phyloP scores from a whole-genome alignment of 2,329 filamentous ascomycete species.

The Dactylella cylindrospora region DNA sequence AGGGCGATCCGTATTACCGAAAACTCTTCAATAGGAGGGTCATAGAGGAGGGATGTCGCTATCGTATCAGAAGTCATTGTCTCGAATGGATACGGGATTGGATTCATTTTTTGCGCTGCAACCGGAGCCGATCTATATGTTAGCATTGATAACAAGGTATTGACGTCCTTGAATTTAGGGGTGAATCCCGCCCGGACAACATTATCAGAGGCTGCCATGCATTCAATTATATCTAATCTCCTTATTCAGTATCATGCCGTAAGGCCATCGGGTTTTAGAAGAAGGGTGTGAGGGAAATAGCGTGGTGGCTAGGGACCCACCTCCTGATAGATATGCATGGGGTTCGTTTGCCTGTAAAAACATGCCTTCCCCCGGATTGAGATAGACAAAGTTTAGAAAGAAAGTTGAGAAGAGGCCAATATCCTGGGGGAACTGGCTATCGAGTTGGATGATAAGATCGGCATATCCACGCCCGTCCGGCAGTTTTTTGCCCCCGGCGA shows the following conservation, averaged over 20 bases:
- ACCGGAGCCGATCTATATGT: conserved; percentile 96
- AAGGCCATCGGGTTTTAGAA: no score
- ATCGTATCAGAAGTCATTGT: conserved; percentile 68
- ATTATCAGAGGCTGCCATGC: conserved; percentile 99
- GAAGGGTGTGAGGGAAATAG: neutral
- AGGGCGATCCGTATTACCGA: conserved; percentile 80
- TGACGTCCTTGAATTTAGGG: conserved; percentile 96
- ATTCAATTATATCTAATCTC: conserved; percentile 84
- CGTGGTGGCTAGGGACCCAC: conserved; percentile 46
- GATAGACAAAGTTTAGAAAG: conserved; percentile 92
- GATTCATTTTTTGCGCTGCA: conserved; percentile 87
- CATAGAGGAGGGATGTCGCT: conserved; percentile 69
- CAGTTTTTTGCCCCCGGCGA: conserved; percentile 63
- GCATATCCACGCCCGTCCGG: conserved; percentile 62
- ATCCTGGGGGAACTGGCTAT: conserved; percentile 82
- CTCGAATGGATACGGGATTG: conserved; percentile 79
- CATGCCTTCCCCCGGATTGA: conserved; percentile 87
- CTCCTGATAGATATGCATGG: conserved; percentile 84
- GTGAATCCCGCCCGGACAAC: conserved; percentile 96
- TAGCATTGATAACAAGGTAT: conserved; percentile 83
- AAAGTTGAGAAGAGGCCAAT: conserved; percentile 94
- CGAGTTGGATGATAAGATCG: conserved; percentile 73
- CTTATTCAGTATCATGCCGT: neutral
- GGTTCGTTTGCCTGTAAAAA: conserved; percentile 97
- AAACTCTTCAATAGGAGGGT: conserved; percentile 96